A percentile compares a stretch with the other conserved stretches of the same genome.
These are phyloP conservation scores for Cladosporium phlei DNA, from an alignment of 2,329 filamentous ascomycete species.

Conservation along the genomic window DNA sequence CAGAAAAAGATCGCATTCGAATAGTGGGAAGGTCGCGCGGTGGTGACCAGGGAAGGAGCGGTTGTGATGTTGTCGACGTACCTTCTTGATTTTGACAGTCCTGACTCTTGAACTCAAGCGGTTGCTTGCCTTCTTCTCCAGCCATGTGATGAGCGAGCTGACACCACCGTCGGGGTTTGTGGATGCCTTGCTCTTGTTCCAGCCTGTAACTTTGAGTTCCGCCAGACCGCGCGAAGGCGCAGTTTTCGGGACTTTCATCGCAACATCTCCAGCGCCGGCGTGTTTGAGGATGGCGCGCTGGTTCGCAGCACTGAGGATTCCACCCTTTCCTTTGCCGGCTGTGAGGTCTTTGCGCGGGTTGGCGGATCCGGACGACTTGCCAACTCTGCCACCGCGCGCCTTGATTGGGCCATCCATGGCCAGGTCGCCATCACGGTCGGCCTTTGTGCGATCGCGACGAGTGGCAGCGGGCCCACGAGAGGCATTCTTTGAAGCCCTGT, in stretches of 20 bases:
- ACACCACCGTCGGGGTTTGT: constrained; percentile 32
- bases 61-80: constrained; percentile 22
- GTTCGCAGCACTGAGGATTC: constrained; percentile 20
- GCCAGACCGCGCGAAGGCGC: constrained; percentile 21
- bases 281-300: constrained; percentile 29
- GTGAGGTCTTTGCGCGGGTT: constrained; percentile 15
- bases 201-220: constrained; percentile 38
- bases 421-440: constrained; percentile 58
- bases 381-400: constrained; percentile 25
- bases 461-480: constrained; percentile 19
- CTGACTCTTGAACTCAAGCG: constrained; percentile 28
- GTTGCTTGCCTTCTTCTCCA: constrained; percentile 37
- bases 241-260: constrained; percentile 21
- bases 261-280: constrained; percentile 27
- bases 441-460: constrained; percentile 17
- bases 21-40: background rate
- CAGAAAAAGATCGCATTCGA: constrained; percentile 26
- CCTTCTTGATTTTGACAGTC: constrained; percentile 36
- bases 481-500: constrained; percentile 14
- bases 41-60: constrained; percentile 1
- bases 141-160: constrained; percentile 35
- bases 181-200: constrained; percentile 36
- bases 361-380: constrained; percentile 20
- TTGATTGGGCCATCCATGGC: constrained; percentile 50
- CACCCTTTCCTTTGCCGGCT: constrained; percentile 14